phyloP scores from a whole-genome alignment of 768 basidiomycete species.

The Podaxis sp. region DNA sequence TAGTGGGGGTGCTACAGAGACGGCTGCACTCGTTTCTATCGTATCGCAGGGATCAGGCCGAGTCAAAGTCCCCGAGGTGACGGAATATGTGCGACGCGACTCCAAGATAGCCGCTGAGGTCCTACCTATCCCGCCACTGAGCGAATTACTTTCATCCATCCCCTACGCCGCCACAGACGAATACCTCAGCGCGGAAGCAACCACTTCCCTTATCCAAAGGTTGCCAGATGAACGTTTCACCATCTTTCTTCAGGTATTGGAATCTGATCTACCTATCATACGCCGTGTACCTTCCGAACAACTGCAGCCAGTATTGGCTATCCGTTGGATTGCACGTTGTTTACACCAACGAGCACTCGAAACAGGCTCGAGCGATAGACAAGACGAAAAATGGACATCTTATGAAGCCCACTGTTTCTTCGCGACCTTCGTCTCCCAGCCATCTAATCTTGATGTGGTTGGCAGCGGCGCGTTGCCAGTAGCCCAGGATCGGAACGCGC shows the following conservation, averaged over 20 bases:
- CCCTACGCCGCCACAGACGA: constrained; percentile 22
- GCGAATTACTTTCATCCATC: constrained; percentile 44
- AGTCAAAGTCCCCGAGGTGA: constrained; percentile 28
- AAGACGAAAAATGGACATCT: constrained; percentile 69
- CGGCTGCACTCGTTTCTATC: constrained; percentile 32
- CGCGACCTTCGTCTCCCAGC: constrained; percentile 40
- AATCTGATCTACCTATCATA: constrained; percentile 52
- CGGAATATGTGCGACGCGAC: constrained; percentile 73
- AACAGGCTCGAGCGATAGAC: constrained; percentile 50
- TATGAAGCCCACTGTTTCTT: constrained; percentile 62
- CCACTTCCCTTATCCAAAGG: constrained; percentile 46
- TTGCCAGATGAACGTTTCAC: constrained; percentile 50
- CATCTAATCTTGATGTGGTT: constrained; percentile 11
- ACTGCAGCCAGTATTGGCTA: constrained; percentile 52
- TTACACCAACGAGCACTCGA: constrained; percentile 54
- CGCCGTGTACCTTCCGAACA: constrained; percentile 44
- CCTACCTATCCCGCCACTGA: constrained; percentile 49
- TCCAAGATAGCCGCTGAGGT: constrained; percentile 60
- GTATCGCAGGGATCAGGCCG: constrained; percentile 30
- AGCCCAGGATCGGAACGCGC: constrained; percentile 59
- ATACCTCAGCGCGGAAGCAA: constrained; percentile 29
- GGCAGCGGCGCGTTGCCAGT: constrained; percentile 29
- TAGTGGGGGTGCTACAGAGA: constrained; percentile 28
- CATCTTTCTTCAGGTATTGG: constrained; percentile 54
- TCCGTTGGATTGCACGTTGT: constrained; percentile 61